Evolutionary conservation across 306 rosid genomes (phyloP).

Genomic region (Crotalaria pallida): DNA sequence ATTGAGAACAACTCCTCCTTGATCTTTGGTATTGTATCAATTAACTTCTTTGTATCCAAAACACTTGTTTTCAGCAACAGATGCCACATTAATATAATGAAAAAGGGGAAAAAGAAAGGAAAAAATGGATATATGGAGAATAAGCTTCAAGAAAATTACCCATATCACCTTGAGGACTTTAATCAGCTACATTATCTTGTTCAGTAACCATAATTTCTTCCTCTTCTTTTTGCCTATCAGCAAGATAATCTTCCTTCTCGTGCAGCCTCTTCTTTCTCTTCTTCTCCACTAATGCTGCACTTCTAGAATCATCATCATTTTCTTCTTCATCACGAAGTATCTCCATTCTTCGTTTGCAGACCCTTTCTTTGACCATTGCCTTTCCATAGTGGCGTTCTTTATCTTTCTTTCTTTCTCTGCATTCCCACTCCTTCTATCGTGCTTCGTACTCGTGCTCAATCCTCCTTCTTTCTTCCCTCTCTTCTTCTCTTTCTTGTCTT

Average conservation of each 20-base stretch:
- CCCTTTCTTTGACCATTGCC: constrained; percentile 90
- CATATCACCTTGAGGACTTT: constrained; percentile 40
- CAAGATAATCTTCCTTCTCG: constrained; percentile 85
- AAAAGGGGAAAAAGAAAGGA: background rate
- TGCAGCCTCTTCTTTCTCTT: constrained; percentile 80
- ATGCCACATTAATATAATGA: constrained; percentile 21
- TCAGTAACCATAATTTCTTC: constrained; percentile 59
- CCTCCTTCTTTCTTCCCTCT: constrained; percentile 87
- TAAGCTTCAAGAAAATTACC: constrained; percentile 35
- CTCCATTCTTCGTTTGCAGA: constrained; percentile 84
- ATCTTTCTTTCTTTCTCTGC: constrained; percentile 87
- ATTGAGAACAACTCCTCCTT: constrained; percentile 88
- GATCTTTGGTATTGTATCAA: constrained; percentile 96
- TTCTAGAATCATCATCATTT: constrained; percentile 88
- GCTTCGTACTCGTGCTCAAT: constrained; percentile 80
- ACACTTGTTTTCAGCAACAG: constrained; percentile 56
- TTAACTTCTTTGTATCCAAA: constrained; percentile 80
- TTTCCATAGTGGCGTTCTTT: constrained; percentile 88
- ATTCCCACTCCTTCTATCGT: constrained; percentile 90
- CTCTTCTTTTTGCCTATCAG: constrained; percentile 71
- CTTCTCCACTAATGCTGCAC: constrained; percentile 76
- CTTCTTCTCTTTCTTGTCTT: constrained; percentile 95
- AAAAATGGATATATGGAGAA: background rate
- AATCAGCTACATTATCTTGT: constrained; percentile 38
- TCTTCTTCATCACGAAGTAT: constrained; percentile 85